Conservation (phyloP, 768 basidiomycete genomes). For the Lyophyllum decastes region DNA sequence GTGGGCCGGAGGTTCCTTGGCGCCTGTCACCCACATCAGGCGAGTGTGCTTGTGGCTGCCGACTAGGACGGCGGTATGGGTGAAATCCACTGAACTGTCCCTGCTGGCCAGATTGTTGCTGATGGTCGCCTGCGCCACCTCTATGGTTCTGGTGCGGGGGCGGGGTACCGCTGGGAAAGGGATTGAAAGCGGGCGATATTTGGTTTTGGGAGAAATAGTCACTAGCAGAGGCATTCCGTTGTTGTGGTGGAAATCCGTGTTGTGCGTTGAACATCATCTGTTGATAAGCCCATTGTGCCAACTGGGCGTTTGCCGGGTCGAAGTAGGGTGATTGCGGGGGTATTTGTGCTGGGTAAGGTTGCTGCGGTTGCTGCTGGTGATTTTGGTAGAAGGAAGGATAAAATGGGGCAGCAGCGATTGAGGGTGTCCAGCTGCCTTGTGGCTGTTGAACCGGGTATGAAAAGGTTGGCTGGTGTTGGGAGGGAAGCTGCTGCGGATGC, state of each 20-base stretch:
- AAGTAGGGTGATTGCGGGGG: constrained; percentile 63
- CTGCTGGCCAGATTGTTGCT: constrained; percentile 38
- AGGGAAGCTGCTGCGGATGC: constrained; percentile 34
- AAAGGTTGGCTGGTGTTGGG: constrained; percentile 45
- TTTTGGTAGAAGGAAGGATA: constrained; percentile 81
- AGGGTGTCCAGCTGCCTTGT: constrained; percentile 70
- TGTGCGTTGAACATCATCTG: constrained; percentile 86
- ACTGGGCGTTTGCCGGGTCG: constrained; percentile 73
- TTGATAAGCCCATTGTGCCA: constrained; percentile 89
- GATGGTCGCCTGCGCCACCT: constrained; percentile 37
- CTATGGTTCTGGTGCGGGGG: constrained; percentile 59
- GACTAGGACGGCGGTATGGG: constrained; percentile 76
- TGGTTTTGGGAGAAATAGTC: constrained; percentile 65
- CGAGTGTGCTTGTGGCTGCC: constrained; percentile 41
- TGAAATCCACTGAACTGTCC: constrained; percentile 65
- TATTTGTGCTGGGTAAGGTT: constrained; percentile 48
- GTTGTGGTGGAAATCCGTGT: constrained; percentile 46
- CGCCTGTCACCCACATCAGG: constrained; percentile 51
- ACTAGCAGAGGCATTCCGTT: constrained; percentile 40
- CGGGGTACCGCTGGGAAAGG: constrained; percentile 72
- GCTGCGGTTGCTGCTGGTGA: constrained; percentile 57
- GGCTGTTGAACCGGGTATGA: constrained; percentile 72
- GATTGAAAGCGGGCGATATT: constrained; percentile 50
- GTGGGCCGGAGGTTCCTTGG: constrained; percentile 36
- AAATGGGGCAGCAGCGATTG: constrained; percentile 67